phyloP scores from a whole-genome alignment of 306 rosid species.

The Lathyrus aphaca region DNA sequence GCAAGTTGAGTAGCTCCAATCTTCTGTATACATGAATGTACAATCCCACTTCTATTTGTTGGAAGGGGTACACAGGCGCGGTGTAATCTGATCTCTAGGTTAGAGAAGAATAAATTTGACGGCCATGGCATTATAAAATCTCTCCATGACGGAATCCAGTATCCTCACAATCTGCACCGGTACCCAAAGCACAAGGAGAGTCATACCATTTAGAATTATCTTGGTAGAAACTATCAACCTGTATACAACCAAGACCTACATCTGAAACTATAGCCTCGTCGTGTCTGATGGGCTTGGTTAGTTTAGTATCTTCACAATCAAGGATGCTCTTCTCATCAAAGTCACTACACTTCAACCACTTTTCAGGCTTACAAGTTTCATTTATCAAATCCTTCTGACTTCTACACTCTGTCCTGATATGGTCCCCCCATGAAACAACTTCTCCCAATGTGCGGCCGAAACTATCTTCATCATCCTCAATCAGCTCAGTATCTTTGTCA shows the following conservation, averaged over 20 bases:
- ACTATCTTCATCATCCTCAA: conserved; percentile 94
- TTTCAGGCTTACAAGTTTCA: conserved; percentile 86
- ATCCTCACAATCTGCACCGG: conserved; percentile 87
- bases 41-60: conserved; percentile 68
- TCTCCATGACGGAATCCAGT: conserved; percentile 83
- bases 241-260: conserved; percentile 93
- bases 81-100: conserved; percentile 54
- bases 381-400: conserved; percentile 71
- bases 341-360: conserved; percentile 92
- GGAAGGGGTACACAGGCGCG: conserved; percentile 57
- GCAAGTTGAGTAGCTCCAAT: conserved; percentile 65
- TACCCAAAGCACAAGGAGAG: conserved; percentile 95
- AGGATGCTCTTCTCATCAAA: conserved; percentile 91
- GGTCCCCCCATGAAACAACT: conserved; percentile 97
- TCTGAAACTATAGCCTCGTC: conserved; percentile 82
- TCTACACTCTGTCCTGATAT: conserved; percentile 77
- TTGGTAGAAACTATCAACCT: conserved; percentile 93
- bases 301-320: conserved; percentile 89
- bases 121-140: conserved; percentile 70
- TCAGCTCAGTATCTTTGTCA: conserved; percentile 86
- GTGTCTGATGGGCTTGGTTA: conserved; percentile 81
- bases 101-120: conserved; percentile 53
- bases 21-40: conserved; percentile 88
- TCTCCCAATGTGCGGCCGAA: conserved; percentile 83
- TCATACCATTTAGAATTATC: conserved; percentile 96